A percentile compares a stretch with the other conserved stretches of the same genome.
Conservation (phyloP, 2,329 filamentous ascomycete genomes). For the Fonsecaea pugnacius region DNA sequence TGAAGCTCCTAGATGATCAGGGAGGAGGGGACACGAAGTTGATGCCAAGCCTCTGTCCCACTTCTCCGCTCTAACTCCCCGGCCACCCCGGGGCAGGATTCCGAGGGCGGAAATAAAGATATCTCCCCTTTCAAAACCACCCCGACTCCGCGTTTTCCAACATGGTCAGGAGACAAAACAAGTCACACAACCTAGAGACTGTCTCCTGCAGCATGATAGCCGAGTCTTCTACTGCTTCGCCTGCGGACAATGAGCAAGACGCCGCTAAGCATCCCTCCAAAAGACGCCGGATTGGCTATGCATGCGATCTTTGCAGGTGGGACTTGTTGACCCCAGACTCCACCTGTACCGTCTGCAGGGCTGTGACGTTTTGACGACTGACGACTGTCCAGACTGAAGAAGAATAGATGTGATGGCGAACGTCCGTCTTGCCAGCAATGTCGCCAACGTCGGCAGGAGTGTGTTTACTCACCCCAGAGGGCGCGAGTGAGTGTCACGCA, state of each 20-base stretch:
- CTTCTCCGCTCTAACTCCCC: background rate
- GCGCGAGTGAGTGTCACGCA: conserved; percentile 8
- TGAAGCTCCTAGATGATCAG: background rate
- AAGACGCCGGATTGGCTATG: conserved; percentile 8
- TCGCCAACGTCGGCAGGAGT: conserved; percentile 10
- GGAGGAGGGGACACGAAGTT: background rate
- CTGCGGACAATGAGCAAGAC: conserved; percentile 3
- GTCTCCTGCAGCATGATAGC: conserved; percentile 9
- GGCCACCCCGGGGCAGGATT: background rate
- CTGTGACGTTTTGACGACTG: conserved; percentile 2
- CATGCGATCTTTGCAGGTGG: conserved; percentile 18
- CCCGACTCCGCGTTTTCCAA: conserved; percentile 8
- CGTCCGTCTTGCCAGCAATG: conserved; percentile 12
- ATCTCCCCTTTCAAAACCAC: conserved; percentile 4
- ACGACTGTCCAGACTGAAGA: conserved; percentile 6
- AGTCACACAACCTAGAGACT: background rate
- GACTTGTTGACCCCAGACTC: conserved; percentile 6
- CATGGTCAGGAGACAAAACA: background rate
- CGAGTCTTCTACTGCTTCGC: conserved; percentile 4
- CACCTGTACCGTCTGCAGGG: background rate
- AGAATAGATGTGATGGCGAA: conserved; percentile 17
- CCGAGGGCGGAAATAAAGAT: conserved; percentile 1
- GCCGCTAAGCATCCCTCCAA: conserved; percentile 5
- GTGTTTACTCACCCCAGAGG: conserved; percentile 11
- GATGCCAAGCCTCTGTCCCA: background rate